Evolutionary conservation across 768 basidiomycete genomes (phyloP).

Genomic region (Podaxis mareebaensis): DNA sequence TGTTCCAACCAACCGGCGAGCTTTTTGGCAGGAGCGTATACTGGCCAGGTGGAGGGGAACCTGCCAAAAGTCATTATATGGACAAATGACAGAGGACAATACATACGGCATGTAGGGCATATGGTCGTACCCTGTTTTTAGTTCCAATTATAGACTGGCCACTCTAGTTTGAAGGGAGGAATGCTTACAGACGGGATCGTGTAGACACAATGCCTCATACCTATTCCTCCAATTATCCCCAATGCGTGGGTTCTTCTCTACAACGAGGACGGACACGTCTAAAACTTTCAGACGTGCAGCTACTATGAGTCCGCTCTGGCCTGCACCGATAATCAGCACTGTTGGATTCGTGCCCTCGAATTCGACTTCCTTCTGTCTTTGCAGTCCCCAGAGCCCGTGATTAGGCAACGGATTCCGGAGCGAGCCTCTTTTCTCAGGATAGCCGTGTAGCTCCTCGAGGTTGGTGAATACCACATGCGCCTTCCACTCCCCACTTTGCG

Average conservation of each 20-base stretch:
- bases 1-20: slow-evolving; percentile 64
- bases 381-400: slow-evolving; percentile 51
- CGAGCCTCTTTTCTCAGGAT: slow-evolving; percentile 43
- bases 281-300: slow-evolving; percentile 62
- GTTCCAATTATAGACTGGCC: slow-evolving; percentile 8
- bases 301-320: slow-evolving; percentile 60
- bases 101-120: slow-evolving; percentile 18
- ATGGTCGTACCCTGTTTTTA: slow-evolving; percentile 33
- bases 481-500: slow-evolving; percentile 38
- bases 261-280: slow-evolving; percentile 50
- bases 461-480: slow-evolving; percentile 54
- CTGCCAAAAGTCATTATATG: slow-evolving; percentile 27
- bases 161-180: not conserved
- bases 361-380: slow-evolving; percentile 37
- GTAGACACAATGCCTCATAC: slow-evolving; percentile 58
- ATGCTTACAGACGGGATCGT: slow-evolving; percentile 55
- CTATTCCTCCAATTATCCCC: slow-evolving; percentile 66
- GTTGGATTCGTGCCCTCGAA: slow-evolving; percentile 48
- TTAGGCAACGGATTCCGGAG: slow-evolving; percentile 37
- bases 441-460: slow-evolving; percentile 45
- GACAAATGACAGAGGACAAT: not conserved
- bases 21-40: slow-evolving; percentile 56
- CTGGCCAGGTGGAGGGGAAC: slow-evolving; percentile 61
- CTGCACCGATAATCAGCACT: slow-evolving; percentile 58
- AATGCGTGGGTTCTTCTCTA: slow-evolving; percentile 55